Evolutionary conservation across 257 asterid genomes (phyloP).

Genomic region (Salvia splendens): DNA sequence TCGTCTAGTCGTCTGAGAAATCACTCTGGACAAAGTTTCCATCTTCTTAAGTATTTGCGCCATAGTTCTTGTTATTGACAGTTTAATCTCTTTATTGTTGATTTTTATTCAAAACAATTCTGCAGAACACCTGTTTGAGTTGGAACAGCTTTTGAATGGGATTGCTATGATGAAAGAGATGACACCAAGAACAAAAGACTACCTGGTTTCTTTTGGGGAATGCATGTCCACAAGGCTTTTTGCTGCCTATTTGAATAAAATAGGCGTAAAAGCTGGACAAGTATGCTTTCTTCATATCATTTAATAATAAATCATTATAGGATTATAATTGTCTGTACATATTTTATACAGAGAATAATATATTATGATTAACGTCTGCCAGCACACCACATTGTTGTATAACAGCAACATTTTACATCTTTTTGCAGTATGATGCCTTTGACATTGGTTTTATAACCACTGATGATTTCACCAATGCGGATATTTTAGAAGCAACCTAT

Average conservation of each 20-base stretch:
- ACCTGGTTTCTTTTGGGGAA: slow-evolving; percentile 88
- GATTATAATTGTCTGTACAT: neutral
- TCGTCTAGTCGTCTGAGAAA: neutral
- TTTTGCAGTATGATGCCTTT: slow-evolving; percentile 86
- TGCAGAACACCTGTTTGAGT: slow-evolving; percentile 62
- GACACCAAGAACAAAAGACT: slow-evolving; percentile 75
- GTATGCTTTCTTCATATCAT: slow-evolving; percentile 43
- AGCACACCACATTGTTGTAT: slow-evolving; percentile 5
- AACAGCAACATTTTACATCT: slow-evolving; percentile 21
- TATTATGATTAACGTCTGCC: neutral
- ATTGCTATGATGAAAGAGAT: slow-evolving; percentile 72
- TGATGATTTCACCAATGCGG: slow-evolving; percentile 91
- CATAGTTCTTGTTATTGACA: neutral
- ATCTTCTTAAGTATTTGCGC: slow-evolving; percentile 7
- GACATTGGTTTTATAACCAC: slow-evolving; percentile 85
- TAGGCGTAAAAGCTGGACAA: slow-evolving; percentile 78
- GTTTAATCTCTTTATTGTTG: neutral
- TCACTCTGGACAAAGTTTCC: slow-evolving; percentile 8
- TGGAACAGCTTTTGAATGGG: slow-evolving; percentile 77
- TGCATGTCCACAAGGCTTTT: slow-evolving; percentile 93
- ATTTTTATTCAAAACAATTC: slow-evolving; percentile 18
- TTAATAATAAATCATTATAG: slow-evolving; percentile 5
- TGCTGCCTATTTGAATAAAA: slow-evolving; percentile 73
- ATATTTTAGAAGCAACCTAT: slow-evolving; percentile 89
- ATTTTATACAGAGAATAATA: slow-evolving; percentile 10